These are phyloP conservation scores for Neopestalotiopsis rosae DNA, from an alignment of 2,329 filamentous ascomycete species.

Conservation along the genomic window DNA sequence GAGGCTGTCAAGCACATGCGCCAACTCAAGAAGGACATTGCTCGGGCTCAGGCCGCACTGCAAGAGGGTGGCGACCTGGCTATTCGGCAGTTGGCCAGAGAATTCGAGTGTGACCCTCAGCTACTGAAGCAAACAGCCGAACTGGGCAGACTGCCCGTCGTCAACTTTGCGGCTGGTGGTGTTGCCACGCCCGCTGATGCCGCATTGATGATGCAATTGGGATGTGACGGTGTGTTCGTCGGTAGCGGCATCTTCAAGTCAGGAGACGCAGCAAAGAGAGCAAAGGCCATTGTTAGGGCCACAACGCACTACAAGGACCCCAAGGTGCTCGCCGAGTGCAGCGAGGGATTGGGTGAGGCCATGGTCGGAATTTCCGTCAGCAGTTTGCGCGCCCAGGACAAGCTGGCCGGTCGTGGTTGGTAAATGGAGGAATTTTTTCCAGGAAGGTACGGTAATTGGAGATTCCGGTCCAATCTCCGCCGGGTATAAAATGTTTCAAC, in stretches of 20 bases:
- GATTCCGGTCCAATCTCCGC: not conserved
- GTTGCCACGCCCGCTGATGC: conserved; percentile 99
- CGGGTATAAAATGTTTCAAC: not conserved
- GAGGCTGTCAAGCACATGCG: conserved; percentile 97
- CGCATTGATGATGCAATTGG: conserved; percentile 97
- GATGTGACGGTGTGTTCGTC: conserved; percentile 97
- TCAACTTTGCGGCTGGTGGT: conserved; percentile 98
- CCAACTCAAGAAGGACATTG: conserved; percentile 83
- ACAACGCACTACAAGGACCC: conserved; percentile 89
- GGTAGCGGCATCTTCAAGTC: conserved; percentile 98
- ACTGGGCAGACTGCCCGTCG: conserved; percentile 87
- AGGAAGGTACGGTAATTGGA: conserved; percentile 16
- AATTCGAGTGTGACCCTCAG: conserved; percentile 78
- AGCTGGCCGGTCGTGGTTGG: conserved; percentile 86
- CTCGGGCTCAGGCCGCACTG: conserved; percentile 78
- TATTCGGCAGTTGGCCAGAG: conserved; percentile 76
- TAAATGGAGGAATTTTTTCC: conserved; percentile 44
- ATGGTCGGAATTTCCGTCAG: conserved; percentile 96
- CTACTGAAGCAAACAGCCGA: conserved; percentile 87
- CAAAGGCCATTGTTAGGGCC: conserved; percentile 92
- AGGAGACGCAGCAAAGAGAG: conserved; percentile 86
- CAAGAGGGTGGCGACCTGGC: conserved; percentile 54
- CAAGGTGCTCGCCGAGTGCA: conserved; percentile 84
- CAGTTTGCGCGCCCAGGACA: conserved; percentile 78
- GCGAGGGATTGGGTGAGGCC: conserved; percentile 89